These are phyloP conservation scores for Lepidopterella palustris DNA, from an alignment of 495 filamentous ascomycete genomes.

Conservation along the genomic window DNA sequence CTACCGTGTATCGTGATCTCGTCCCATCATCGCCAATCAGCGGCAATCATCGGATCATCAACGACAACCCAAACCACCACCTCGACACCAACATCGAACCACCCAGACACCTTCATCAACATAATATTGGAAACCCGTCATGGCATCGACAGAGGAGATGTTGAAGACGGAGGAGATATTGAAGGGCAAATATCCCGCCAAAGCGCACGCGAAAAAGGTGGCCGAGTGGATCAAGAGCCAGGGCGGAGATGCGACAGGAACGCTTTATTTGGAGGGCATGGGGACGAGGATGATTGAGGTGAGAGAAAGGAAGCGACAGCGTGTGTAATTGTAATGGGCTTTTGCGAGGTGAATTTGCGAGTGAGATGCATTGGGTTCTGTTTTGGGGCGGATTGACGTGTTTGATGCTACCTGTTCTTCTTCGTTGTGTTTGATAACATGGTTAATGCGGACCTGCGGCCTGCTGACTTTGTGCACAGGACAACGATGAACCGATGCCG, in stretches of 20 bases:
- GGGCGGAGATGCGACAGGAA: constrained; percentile 51
- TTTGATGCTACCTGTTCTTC: too few relatives aligned
- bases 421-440: neutral
- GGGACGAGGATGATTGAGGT: constrained; percentile 48
- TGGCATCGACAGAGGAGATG: neutral
- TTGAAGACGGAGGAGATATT: constrained; percentile 15
- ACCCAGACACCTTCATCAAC: neutral
- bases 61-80: too few relatives aligned
- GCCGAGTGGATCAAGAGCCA: constrained; percentile 62
- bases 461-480: neutral
- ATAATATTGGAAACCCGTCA: neutral
- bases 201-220: constrained; percentile 78
- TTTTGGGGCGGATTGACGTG: too few relatives aligned
- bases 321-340: neutral
- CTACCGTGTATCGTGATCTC: too few relatives aligned
- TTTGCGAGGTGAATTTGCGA: neutral
- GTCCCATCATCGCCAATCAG: too few relatives aligned
- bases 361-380: neutral
- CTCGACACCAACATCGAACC: too few relatives aligned
- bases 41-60: too few relatives aligned
- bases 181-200: constrained; percentile 86
- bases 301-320: neutral
- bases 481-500: constrained; percentile 5
- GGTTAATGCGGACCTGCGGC: neutral
- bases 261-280: constrained; percentile 84